phyloP scores from a whole-genome alignment of 805 yeast species.

The Candida boleticola region DNA sequence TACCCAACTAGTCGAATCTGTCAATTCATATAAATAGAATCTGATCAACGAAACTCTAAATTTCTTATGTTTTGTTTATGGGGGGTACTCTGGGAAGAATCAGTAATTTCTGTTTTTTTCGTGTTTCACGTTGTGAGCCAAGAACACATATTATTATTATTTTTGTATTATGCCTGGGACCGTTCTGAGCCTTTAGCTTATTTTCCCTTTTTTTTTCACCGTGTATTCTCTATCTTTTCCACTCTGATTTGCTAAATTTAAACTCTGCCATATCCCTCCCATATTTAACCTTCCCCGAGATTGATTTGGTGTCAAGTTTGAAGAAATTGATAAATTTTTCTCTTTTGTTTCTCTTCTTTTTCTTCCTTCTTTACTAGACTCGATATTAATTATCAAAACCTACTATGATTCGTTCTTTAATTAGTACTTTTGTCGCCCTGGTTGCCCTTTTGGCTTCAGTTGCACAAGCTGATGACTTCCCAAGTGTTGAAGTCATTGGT shows the following conservation, averaged over 20 bases:
- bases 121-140: constrained; percentile 4
- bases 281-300: background rate
- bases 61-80: too few species aligned
- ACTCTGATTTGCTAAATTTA: constrained; percentile 1
- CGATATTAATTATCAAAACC: background rate
- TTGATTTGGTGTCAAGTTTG: background rate
- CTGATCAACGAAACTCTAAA: too few species aligned
- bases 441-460: constrained; percentile 5
- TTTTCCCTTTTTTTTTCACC: background rate
- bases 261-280: background rate
- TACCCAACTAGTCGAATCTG: background rate
- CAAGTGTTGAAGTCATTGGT: constrained; percentile 40
- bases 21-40: too few species aligned
- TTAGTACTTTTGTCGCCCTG: background rate
- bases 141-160: background rate
- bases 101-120: too few species aligned
- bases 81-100: too few species aligned
- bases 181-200: background rate
- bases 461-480: constrained; percentile 16
- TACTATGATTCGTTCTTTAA: constrained; percentile 3
- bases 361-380: background rate
- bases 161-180: background rate
- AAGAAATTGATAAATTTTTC: background rate
- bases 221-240: background rate
- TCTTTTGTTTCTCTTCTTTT: background rate